phyloP scores from a whole-genome alignment of 495 filamentous ascomycete species.

The Tuber umbilicatum region DNA sequence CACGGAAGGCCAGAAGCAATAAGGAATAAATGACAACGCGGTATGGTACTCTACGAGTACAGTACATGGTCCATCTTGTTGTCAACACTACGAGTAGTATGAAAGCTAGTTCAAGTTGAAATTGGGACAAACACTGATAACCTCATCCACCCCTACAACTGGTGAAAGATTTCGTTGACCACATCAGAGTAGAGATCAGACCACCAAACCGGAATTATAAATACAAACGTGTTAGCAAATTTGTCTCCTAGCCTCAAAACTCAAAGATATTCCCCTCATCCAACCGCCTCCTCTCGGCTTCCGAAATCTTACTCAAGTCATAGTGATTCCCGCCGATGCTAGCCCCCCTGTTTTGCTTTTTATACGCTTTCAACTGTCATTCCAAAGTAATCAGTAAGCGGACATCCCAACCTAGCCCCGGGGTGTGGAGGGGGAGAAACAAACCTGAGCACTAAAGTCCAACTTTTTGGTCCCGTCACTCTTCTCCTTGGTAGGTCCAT shows the following conservation, averaged over 20 bases:
- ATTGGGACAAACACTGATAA: not conserved
- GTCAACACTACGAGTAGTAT: not conserved
- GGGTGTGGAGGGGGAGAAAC: not conserved
- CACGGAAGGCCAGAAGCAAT: too few species aligned
- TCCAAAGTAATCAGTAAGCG: not conserved
- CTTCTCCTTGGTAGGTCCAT: slow-evolving; percentile 10
- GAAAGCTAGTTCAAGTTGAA: not conserved
- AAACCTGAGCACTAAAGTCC: not conserved
- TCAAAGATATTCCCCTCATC: not conserved
- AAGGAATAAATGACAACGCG: too few species aligned
- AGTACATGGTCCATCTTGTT: too few species aligned
- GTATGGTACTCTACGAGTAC: too few species aligned
- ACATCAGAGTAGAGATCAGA: not conserved
- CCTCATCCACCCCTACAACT: not conserved
- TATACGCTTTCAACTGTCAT: not conserved
- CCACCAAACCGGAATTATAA: not conserved
- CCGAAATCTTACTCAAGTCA: not conserved
- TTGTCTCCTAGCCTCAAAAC: not conserved
- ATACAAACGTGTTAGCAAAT: not conserved
- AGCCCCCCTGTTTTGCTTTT: not conserved
- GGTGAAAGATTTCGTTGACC: not conserved
- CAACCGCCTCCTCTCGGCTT: not conserved
- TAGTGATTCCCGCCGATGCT: not conserved
- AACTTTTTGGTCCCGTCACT: not conserved
- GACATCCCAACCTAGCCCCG: not conserved